Evolutionary conservation across 305 asterid genomes (phyloP).

Genomic region (Striga hermonthica): DNA sequence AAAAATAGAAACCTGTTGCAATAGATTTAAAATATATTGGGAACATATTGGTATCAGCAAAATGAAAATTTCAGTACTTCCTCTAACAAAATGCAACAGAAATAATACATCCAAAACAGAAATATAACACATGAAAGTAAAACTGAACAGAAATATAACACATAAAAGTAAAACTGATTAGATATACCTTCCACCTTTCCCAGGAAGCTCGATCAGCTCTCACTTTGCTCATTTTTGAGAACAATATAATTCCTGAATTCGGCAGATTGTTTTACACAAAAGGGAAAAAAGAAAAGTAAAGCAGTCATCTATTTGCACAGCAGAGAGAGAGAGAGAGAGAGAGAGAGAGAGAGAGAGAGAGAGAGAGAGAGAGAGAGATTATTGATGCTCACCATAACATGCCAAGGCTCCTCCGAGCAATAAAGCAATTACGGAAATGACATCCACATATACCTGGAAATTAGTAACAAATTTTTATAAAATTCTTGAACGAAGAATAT

Average conservation of each 20-base stretch:
- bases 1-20: neutral
- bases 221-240: conserved; percentile 90
- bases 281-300: conserved; percentile 27
- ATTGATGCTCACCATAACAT: conserved; percentile 66
- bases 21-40: conserved; percentile 8
- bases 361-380: neutral
- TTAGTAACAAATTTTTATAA: conserved; percentile 8
- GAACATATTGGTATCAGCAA: neutral
- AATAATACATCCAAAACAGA: no score
- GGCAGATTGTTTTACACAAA: no score
- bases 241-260: conserved; percentile 66
- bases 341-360: no score
- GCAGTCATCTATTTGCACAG: conserved; percentile 20
- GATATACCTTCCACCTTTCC: conserved; percentile 80
- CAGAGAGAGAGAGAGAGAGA: neutral
- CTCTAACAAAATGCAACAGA: neutral
- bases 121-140: neutral
- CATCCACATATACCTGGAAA: conserved; percentile 79
- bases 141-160: conserved; percentile 5
- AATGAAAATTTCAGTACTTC: neutral
- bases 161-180: conserved; percentile 9
- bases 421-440: conserved; percentile 58
- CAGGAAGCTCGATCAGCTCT: conserved; percentile 82
- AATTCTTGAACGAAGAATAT: neutral
- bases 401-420: conserved; percentile 88